Conservation (phyloP, 805 yeast genomes). For the Teunomyces stri region DNA sequence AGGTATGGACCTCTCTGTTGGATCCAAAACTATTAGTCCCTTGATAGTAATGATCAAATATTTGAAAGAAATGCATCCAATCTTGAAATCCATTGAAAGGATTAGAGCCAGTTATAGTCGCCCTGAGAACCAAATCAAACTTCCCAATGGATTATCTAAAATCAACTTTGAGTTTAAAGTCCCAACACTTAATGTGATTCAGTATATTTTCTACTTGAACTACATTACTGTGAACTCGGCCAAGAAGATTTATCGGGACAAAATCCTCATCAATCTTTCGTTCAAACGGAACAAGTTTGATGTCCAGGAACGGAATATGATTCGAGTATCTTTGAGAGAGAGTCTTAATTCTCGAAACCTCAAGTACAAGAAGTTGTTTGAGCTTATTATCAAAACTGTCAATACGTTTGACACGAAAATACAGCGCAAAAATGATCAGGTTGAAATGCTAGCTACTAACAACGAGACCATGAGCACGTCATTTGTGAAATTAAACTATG, state of each 20-base stretch:
- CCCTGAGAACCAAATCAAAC: conserved; percentile 10
- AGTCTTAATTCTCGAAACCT: conserved; percentile 36
- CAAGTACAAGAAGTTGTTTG: conserved; percentile 39
- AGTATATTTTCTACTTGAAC: conserved; percentile 30
- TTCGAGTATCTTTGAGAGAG: conserved; percentile 34
- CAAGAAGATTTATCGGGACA: conserved; percentile 36
- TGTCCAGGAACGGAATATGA: conserved; percentile 14
- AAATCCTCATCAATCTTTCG: conserved; percentile 17
- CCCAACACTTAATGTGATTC: conserved; percentile 28
- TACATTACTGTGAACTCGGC: conserved; percentile 21
- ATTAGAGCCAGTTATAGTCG: conserved; percentile 14
- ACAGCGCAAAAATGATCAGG: conserved; percentile 5
- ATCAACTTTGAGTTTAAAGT: conserved; percentile 32
- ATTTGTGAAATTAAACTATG: conserved; percentile 37
- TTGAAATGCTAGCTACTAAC: conserved; percentile 7
- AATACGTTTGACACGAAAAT: conserved; percentile 18
- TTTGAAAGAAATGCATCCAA: conserved; percentile 29
- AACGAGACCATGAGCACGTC: conserved; percentile 4
- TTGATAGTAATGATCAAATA: conserved; percentile 26
- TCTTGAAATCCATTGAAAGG: conserved; percentile 22
- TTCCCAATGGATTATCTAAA: conserved; percentile 31
- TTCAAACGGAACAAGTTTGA: conserved; percentile 29
- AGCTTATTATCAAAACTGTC: conserved; percentile 29
- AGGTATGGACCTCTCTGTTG: background rate
- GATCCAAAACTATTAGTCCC: background rate